A percentile compares a stretch with the other conserved stretches of the same genome.
Conservation (phyloP, 2,329 filamentous ascomycete genomes). For the Colletotrichum limetticola region DNA sequence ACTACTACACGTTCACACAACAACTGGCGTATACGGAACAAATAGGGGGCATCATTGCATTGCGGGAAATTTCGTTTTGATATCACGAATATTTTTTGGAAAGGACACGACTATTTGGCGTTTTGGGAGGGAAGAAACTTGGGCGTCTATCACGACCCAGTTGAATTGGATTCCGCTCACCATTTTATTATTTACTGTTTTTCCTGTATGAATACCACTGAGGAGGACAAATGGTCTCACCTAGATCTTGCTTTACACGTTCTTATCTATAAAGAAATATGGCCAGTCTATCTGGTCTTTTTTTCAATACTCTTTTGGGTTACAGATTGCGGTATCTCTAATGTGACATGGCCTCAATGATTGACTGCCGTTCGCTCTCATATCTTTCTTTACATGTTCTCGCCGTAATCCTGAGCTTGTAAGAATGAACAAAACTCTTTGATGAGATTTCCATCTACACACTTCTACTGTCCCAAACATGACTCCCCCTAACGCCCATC, state of each 20-base stretch:
- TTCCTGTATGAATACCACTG: conserved; percentile 32
- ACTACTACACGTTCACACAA: neutral
- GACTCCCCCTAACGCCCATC: neutral
- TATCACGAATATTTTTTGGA: neutral
- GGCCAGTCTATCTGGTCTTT: conserved; percentile 4
- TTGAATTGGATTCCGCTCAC: neutral
- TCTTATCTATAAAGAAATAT: neutral
- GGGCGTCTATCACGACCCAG: neutral
- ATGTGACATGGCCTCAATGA: neutral
- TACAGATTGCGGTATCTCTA: neutral
- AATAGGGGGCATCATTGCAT: conserved; percentile 25
- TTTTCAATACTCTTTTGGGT: neutral
- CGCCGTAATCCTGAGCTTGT: neutral
- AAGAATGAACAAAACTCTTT: no score
- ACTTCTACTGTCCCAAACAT: neutral
- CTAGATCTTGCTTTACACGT: conserved; percentile 5
- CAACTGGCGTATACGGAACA: conserved; percentile 20
- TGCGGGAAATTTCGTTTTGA: conserved; percentile 13
- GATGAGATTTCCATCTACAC: neutral
- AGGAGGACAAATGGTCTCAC: neutral
- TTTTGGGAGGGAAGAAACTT: neutral
- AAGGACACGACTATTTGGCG: conserved; percentile 5
- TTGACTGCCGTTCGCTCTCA: neutral
- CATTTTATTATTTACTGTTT: neutral
- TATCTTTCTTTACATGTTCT: neutral